These are phyloP conservation scores for Orobanche coerulescens DNA, from an alignment of 257 asterid species.

Conservation along the genomic window DNA sequence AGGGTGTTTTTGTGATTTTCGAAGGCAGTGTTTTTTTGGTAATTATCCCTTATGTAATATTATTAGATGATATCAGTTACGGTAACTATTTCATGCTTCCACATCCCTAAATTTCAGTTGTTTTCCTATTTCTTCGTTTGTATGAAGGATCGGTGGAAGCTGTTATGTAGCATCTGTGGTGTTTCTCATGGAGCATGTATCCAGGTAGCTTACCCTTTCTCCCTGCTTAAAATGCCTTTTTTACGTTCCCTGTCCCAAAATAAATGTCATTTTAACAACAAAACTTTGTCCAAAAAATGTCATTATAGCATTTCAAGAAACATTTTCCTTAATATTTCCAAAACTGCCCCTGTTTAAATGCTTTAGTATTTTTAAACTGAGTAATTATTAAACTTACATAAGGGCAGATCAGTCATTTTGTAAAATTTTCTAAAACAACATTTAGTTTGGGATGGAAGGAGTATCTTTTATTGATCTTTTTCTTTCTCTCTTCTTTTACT, in stretches of 20 bases:
- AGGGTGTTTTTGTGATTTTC: no score
- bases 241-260: no score
- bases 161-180: constrained; percentile 80
- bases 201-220: constrained; percentile 50
- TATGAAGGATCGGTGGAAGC: constrained; percentile 94
- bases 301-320: no score
- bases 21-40: no score
- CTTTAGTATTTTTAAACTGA: no score
- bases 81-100: constrained; percentile 13
- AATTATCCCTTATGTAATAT: not conserved
- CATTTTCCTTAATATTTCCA: no score
- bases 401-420: no score
- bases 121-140: constrained; percentile 8
- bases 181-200: constrained; percentile 98
- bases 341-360: no score
- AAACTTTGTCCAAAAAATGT: no score
- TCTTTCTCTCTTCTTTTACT: not conserved
- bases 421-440: not conserved
- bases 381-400: no score
- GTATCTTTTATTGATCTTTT: not conserved
- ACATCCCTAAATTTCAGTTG: constrained; percentile 16
- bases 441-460: no score
- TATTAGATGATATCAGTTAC: constrained; percentile 1
- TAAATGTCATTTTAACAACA: no score
- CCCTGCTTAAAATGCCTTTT: not conserved